Evolutionary conservation across 2,329 filamentous ascomycete genomes (phyloP).

Genomic region (Monosporascus sp.): DNA sequence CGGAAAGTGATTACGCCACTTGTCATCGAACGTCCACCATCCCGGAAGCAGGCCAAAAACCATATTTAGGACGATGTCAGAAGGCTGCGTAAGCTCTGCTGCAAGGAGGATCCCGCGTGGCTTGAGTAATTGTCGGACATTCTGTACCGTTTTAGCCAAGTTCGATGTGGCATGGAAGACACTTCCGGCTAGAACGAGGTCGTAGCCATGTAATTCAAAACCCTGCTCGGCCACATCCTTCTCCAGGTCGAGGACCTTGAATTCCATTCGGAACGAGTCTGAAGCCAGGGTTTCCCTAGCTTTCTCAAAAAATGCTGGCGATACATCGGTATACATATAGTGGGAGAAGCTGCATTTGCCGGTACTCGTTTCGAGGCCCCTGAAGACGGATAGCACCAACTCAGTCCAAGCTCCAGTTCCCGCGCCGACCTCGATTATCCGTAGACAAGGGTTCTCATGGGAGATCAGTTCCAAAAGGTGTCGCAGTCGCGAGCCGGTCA

Average conservation of each 20-base stretch:
- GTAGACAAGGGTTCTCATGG: conserved; percentile 9
- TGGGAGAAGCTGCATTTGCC: conserved; percentile 5
- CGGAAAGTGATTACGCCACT: conserved; percentile 3
- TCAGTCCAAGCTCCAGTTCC: conserved; percentile 9
- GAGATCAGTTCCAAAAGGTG: conserved; percentile 6
- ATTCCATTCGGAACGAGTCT: conserved; percentile 5
- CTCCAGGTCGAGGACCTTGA: conserved; percentile 15
- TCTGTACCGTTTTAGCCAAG: conserved; percentile 4
- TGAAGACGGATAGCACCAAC: conserved; percentile 1
- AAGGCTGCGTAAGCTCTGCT: conserved; percentile 4
- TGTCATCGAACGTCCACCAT: conserved; percentile 10
- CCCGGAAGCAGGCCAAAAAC: conserved; percentile 15
- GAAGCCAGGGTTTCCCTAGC: conserved; percentile 2
- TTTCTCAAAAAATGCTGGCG: conserved; percentile 2
- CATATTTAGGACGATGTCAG: conserved; percentile 4
- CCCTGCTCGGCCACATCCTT: conserved; percentile 7
- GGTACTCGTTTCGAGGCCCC: not conserved
- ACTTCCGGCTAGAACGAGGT: conserved; percentile 11
- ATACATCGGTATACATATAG: conserved; percentile 16
- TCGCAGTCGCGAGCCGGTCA: not conserved
- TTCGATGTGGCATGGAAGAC: conserved; percentile 11
- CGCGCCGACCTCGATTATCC: conserved; percentile 12
- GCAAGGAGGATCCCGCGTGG: conserved; percentile 13
- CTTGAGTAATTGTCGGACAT: conserved; percentile 9
- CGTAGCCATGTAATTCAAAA: conserved; percentile 3